Conservation (phyloP, 345 rosid species). For the Erysimum cheiranthoides region DNA sequence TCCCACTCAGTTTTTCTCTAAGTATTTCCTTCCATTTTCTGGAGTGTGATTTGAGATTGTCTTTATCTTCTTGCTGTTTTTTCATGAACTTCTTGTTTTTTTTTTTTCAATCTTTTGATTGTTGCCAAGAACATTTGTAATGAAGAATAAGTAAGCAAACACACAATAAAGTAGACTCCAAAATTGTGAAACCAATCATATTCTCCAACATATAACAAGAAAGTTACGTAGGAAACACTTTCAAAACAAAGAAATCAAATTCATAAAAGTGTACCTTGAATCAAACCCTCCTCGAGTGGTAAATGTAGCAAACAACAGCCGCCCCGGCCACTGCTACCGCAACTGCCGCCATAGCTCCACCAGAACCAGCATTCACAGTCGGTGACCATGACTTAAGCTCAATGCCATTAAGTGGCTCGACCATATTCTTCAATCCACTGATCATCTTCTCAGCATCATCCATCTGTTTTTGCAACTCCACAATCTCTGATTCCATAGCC, state of each 20-base stretch:
- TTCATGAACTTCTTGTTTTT: not conserved
- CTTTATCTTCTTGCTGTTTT: not conserved
- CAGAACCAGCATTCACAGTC: slow-evolving; percentile 50
- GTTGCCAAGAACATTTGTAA: slow-evolving; percentile 32
- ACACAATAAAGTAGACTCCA: slow-evolving; percentile 21
- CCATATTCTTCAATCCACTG: slow-evolving; percentile 55
- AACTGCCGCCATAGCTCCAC: slow-evolving; percentile 58
- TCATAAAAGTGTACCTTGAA: slow-evolving; percentile 27
- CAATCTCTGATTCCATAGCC: slow-evolving; percentile 49
- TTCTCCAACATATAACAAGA: slow-evolving; percentile 33
- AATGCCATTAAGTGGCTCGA: slow-evolving; percentile 51
- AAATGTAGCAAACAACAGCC: slow-evolving; percentile 56
- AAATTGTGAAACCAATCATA: slow-evolving; percentile 27
- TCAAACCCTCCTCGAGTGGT: slow-evolving; percentile 53
- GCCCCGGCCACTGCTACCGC: slow-evolving; percentile 53
- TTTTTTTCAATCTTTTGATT: slow-evolving; percentile 35
- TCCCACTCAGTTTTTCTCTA: slow-evolving; percentile 1
- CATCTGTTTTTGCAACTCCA: slow-evolving; percentile 50
- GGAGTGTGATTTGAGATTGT: slow-evolving; percentile 14
- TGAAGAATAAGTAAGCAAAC: slow-evolving; percentile 19
- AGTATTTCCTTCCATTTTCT: slow-evolving; percentile 11
- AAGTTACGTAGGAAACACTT: not conserved
- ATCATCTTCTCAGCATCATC: slow-evolving; percentile 55
- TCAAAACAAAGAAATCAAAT: slow-evolving; percentile 11
- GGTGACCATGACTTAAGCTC: slow-evolving; percentile 38